Conservation (phyloP, 1,284 basidiomycete genomes). For the Wolfiporia cocos region DNA sequence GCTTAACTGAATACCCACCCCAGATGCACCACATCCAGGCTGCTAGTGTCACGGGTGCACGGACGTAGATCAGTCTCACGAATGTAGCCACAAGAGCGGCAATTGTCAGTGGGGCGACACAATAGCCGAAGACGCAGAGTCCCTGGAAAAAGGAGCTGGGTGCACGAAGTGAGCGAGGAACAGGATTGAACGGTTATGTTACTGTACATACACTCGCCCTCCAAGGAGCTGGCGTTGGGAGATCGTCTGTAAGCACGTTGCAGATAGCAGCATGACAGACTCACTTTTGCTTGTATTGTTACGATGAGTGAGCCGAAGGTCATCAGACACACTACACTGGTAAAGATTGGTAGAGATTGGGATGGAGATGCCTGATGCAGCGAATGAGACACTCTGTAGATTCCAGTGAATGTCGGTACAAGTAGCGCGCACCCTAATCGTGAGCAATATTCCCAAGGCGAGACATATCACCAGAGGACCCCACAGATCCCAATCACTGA, state of each 20-base stretch:
- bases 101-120: slow-evolving; percentile 84
- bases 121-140: slow-evolving; percentile 88
- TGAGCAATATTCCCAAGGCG: slow-evolving; percentile 80
- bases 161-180: slow-evolving; percentile 4
- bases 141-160: slow-evolving; percentile 92
- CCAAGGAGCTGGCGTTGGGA: slow-evolving; percentile 64
- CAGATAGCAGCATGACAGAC: slow-evolving; percentile 8
- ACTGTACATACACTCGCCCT: slow-evolving; percentile 84
- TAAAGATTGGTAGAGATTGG: slow-evolving; percentile 87
- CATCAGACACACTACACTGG: slow-evolving; percentile 87
- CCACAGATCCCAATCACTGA: slow-evolving; percentile 98
- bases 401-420: neutral
- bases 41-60: slow-evolving; percentile 76
- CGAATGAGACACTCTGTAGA: neutral
- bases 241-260: neutral
- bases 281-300: slow-evolving; percentile 86
- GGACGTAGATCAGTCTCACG: slow-evolving; percentile 79
- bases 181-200: neutral
- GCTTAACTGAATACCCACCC: slow-evolving; percentile 49
- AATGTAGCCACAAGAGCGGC: slow-evolving; percentile 86
- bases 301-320: slow-evolving; percentile 86
- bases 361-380: slow-evolving; percentile 64
- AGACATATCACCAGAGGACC: slow-evolving; percentile 87
- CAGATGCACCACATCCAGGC: slow-evolving; percentile 95
- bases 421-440: slow-evolving; percentile 64